Conservation (phyloP, 768 basidiomycete species). For the Pleurotus tuber-regium region DNA sequence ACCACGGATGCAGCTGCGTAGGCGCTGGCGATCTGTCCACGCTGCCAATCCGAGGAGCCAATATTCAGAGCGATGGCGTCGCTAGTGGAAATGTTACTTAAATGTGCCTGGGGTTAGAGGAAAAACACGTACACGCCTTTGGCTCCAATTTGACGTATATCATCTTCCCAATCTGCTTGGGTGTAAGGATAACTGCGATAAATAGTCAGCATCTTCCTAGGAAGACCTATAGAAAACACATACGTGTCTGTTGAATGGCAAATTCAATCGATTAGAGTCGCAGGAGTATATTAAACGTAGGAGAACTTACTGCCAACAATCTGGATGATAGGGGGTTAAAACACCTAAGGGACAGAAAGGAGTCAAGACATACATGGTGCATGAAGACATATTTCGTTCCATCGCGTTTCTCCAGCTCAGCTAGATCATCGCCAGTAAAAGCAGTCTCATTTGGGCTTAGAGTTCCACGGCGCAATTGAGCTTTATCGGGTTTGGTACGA, state of each 20-base stretch:
- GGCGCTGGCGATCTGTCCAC: constrained; percentile 43
- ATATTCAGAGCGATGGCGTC: constrained; percentile 67
- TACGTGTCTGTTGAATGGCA: constrained; percentile 38
- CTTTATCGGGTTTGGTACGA: not conserved
- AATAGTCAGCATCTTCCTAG: not conserved
- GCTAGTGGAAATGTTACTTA: constrained; percentile 32
- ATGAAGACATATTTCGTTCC: constrained; percentile 50
- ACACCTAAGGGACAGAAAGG: not conserved
- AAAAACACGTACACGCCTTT: constrained; percentile 37
- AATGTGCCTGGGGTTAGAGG: not conserved
- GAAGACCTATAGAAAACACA: constrained; percentile 11
- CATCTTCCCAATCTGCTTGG: constrained; percentile 36
- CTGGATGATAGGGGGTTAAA: constrained; percentile 19
- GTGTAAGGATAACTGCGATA: constrained; percentile 37
- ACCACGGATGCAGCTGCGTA: constrained; percentile 46
- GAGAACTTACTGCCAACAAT: constrained; percentile 45
- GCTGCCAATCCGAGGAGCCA: constrained; percentile 53
- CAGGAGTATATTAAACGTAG: not conserved
- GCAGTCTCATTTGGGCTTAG: not conserved
- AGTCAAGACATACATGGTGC: constrained; percentile 39
- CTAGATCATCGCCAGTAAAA: constrained; percentile 22
- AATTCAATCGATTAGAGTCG: not conserved
- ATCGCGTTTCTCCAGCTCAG: constrained; percentile 34
- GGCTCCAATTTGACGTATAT: constrained; percentile 38
- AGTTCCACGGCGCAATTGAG: not conserved